Conservation (phyloP, 1,284 basidiomycete species). For the Takashimella koratensis region DNA sequence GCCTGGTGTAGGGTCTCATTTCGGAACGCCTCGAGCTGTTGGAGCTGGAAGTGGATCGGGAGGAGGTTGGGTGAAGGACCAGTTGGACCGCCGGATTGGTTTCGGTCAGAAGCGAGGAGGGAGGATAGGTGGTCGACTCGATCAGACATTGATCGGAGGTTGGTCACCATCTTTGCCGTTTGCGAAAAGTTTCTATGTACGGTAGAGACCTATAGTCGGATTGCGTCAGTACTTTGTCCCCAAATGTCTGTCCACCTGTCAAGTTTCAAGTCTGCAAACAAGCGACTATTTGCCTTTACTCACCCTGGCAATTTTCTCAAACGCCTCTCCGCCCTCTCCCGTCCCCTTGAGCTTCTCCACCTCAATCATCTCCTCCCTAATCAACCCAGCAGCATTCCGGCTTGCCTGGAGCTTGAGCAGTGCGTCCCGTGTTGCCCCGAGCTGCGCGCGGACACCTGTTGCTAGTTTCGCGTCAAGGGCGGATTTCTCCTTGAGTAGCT, state of each 20-base stretch:
- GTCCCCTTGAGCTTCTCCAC: conserved; percentile 64
- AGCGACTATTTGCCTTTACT: too few relatives aligned
- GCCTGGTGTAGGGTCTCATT: conserved; percentile 91
- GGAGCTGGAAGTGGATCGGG: conserved; percentile 83
- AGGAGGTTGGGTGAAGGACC: conserved; percentile 85
- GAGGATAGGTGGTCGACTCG: conserved; percentile 75
- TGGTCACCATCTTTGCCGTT: conserved; percentile 91
- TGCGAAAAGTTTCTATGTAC: conserved; percentile 93
- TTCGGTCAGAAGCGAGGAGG: conserved; percentile 70
- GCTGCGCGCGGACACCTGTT: conserved; percentile 87
- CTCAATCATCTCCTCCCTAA: conserved; percentile 89
- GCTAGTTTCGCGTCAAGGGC: conserved; percentile 92
- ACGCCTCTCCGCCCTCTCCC: conserved; percentile 54
- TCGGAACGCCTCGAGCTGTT: conserved; percentile 84
- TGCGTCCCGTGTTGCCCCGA: conserved; percentile 86
- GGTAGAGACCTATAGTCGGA: conserved; percentile 91
- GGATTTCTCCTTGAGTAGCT: conserved; percentile 92
- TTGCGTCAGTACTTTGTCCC: not conserved
- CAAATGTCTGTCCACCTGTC: too few relatives aligned
- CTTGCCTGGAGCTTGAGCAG: conserved; percentile 80
- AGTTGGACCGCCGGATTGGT: conserved; percentile 59
- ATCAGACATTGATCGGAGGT: conserved; percentile 81
- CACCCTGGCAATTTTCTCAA: conserved; percentile 88
- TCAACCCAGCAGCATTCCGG: conserved; percentile 72
- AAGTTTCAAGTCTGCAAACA: too few relatives aligned